Conservation (phyloP, 2,329 filamentous ascomycete species). For the Fusarium falciforme region DNA sequence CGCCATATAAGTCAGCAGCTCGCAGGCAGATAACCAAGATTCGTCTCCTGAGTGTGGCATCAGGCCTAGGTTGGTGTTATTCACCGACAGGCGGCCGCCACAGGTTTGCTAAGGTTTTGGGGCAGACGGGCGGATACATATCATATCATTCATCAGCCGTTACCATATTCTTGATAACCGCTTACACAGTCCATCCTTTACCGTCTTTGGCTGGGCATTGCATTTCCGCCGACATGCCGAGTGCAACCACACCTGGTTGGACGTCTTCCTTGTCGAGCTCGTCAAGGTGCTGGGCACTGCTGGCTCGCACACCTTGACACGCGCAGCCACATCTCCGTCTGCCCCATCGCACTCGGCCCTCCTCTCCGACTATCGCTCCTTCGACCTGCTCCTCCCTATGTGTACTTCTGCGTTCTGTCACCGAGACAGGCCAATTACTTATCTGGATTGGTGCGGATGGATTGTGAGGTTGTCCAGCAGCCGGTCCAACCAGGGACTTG, state of each 20-base stretch:
- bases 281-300: neutral
- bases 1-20: constrained; percentile 9
- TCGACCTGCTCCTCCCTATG: constrained; percentile 6
- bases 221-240: constrained; percentile 23
- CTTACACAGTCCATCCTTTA: constrained; percentile 29
- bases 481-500: constrained; percentile 28
- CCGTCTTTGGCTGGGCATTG: constrained; percentile 18
- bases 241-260: constrained; percentile 30
- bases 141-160: constrained; percentile 35
- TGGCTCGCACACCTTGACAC: neutral
- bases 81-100: neutral
- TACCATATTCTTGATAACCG: constrained; percentile 39
- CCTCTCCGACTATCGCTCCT: constrained; percentile 26
- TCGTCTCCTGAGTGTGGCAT: constrained; percentile 16
- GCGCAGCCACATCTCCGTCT: constrained; percentile 2
- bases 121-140: constrained; percentile 21
- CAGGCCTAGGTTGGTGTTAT: constrained; percentile 15
- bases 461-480: constrained; percentile 5
- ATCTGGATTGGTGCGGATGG: constrained; percentile 37
- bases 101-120: neutral
- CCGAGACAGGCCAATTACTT: constrained; percentile 26
- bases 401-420: neutral
- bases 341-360: constrained; percentile 1
- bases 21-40: constrained; percentile 13
- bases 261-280: neutral